These are phyloP conservation scores for Termitomyces sp. DNA, from an alignment of 768 basidiomycete species.

Conservation along the genomic window DNA sequence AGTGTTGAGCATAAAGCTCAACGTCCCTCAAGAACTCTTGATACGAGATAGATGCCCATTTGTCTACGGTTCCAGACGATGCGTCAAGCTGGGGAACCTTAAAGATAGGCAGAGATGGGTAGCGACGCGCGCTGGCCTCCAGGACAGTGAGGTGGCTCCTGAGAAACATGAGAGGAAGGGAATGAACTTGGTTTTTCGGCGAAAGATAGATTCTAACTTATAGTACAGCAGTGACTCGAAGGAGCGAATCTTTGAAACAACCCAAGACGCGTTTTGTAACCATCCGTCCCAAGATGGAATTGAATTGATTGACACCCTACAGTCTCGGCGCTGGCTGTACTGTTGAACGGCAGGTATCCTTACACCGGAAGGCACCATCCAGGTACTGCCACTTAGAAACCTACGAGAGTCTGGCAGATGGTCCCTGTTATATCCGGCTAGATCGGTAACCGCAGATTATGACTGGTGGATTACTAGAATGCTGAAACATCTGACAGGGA, in stretches of 20 bases:
- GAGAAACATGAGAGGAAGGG: slow-evolving; percentile 16
- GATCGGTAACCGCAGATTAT: slow-evolving; percentile 8
- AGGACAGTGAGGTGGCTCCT: slow-evolving; percentile 51
- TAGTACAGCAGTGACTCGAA: slow-evolving; percentile 3
- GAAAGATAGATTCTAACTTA: slow-evolving; percentile 1
- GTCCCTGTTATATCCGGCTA: slow-evolving; percentile 11
- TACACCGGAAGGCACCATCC: slow-evolving; percentile 8
- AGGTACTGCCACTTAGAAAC: slow-evolving; percentile 9
- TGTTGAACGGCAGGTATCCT: slow-evolving; percentile 9
- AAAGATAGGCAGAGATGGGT: slow-evolving; percentile 44
- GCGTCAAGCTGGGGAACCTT: slow-evolving; percentile 40
- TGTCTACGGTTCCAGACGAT: slow-evolving; percentile 11
- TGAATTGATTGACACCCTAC: slow-evolving; percentile 8
- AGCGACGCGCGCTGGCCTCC: slow-evolving; percentile 37
- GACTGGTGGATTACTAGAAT: slow-evolving; percentile 10
- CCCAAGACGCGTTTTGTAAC: slow-evolving; percentile 5
- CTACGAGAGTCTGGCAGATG: slow-evolving; percentile 7
- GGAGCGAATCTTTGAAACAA: slow-evolving; percentile 13
- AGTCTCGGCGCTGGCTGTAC: slow-evolving; percentile 3
- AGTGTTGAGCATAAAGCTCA: slow-evolving; percentile 49
- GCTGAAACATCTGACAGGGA: slow-evolving; percentile 11
- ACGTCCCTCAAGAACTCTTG: slow-evolving; percentile 49
- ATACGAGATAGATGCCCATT: slow-evolving; percentile 22
- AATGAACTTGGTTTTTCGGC: background rate
- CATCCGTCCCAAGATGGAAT: slow-evolving; percentile 6